Conservation (phyloP, 2,329 filamentous ascomycete genomes). For the Cordyceps cateniannulata region DNA sequence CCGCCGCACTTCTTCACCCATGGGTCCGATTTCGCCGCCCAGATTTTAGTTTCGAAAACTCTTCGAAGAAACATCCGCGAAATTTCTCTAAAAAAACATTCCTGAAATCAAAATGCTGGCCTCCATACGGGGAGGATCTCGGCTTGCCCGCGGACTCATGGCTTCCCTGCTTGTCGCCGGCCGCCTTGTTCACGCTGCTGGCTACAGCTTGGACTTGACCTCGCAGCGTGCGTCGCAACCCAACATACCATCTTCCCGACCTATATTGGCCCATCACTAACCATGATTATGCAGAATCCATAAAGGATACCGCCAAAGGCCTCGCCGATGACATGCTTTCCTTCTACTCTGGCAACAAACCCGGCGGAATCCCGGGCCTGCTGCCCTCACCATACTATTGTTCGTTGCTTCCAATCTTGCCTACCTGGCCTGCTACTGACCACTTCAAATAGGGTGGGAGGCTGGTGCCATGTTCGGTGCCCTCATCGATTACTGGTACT, state of each 20-base stretch:
- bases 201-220: conserved; percentile 3
- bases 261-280: background rate
- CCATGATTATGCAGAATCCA: conserved; percentile 34
- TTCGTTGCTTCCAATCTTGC: conserved; percentile 35
- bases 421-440: conserved; percentile 12
- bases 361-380: conserved; percentile 44
- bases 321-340: conserved; percentile 44
- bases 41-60: background rate
- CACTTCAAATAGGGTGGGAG: conserved; percentile 52
- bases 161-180: background rate
- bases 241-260: background rate
- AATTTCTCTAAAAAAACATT: background rate
- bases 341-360: conserved; percentile 40
- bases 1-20: background rate
- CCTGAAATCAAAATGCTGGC: background rate
- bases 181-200: background rate
- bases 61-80: background rate
- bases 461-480: conserved; percentile 65
- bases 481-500: conserved; percentile 65
- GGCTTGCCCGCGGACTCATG: background rate
- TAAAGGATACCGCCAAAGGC: conserved; percentile 41
- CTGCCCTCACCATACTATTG: conserved; percentile 50
- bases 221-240: background rate
- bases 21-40: background rate
- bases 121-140: background rate